A percentile compares a stretch with the other conserved stretches of the same genome.
Conservation (phyloP, 1,139 yeast species). For the Yamadazyma mexicana region DNA sequence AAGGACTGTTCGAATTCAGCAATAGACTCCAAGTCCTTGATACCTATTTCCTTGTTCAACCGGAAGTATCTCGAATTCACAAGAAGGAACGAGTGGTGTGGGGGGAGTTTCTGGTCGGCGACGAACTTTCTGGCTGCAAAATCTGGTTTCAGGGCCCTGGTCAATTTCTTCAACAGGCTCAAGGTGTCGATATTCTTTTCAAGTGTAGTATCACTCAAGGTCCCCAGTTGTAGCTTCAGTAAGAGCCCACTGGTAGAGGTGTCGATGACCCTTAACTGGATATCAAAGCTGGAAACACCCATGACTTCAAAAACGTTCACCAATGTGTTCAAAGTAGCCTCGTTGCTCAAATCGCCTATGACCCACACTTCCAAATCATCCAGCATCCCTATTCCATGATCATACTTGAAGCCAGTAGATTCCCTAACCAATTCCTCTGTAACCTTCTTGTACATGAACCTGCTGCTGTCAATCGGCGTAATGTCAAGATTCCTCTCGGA, state of each 20-base stretch:
- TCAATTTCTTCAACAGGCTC: not conserved
- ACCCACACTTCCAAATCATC: conserved; percentile 48
- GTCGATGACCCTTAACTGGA: conserved; percentile 37
- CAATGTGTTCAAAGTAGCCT: conserved; percentile 41
- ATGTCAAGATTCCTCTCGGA: conserved; percentile 32
- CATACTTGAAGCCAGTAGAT: conserved; percentile 20
- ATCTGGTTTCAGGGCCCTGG: no score
- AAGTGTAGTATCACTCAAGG: conserved; percentile 17
- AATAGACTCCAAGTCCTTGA: conserved; percentile 27
- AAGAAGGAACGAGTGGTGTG: conserved; percentile 34
- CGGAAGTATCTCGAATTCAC: conserved; percentile 46
- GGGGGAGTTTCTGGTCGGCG: conserved; percentile 21
- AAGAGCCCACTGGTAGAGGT: conserved; percentile 10
- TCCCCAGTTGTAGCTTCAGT: conserved; percentile 11
- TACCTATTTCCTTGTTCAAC: conserved; percentile 21
- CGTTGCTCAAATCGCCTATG: conserved; percentile 52
- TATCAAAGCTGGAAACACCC: conserved; percentile 23
- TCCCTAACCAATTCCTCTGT: conserved; percentile 27
- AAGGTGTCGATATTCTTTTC: conserved; percentile 15
- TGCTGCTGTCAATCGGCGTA: conserved; percentile 34
- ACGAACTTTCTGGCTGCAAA: conserved; percentile 6
- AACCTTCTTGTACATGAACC: conserved; percentile 34
- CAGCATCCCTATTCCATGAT: conserved; percentile 11
- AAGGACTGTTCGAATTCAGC: conserved; percentile 37
- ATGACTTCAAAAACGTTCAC: conserved; percentile 31